phyloP scores from a whole-genome alignment of 192 early-diverging fungal species.

The Backusella mclennaniae region DNA sequence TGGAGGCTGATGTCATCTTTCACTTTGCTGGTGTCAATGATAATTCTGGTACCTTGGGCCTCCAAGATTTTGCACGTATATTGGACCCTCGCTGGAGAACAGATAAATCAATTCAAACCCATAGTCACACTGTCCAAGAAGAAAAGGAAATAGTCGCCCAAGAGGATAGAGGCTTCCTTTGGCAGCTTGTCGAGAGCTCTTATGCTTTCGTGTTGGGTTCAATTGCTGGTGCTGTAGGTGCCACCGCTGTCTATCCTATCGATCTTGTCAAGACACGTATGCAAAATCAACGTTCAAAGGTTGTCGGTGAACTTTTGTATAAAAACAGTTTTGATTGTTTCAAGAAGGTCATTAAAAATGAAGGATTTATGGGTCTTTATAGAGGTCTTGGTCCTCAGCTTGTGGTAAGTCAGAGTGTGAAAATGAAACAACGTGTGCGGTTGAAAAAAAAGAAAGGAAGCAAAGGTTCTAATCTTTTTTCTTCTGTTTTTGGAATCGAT shows the following conservation, averaged over 20 bases:
- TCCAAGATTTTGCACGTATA: slow-evolving; percentile 51
- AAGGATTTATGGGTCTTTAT: slow-evolving; percentile 89
- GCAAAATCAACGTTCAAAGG: slow-evolving; percentile 93
- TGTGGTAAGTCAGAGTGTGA: slow-evolving; percentile 56
- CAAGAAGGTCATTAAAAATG: slow-evolving; percentile 89
- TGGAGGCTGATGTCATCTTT: slow-evolving; percentile 74
- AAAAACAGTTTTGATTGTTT: slow-evolving; percentile 97
- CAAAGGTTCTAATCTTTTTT: not conserved
- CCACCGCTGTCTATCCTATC: slow-evolving; percentile 94
- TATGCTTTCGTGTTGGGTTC: slow-evolving; percentile 75
- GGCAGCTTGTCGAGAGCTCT: slow-evolving; percentile 28
- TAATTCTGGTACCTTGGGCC: slow-evolving; percentile 42
- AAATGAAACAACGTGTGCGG: not conserved
- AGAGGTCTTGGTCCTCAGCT: slow-evolving; percentile 92
- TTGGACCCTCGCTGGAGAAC: slow-evolving; percentile 56
- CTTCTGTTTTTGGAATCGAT: not conserved
- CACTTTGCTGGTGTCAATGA: slow-evolving; percentile 60
- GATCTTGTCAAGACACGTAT: slow-evolving; percentile 98
- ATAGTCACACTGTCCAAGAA: not conserved
- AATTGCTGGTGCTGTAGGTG: slow-evolving; percentile 92
- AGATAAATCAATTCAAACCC: slow-evolving; percentile 9
- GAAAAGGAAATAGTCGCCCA: not conserved
- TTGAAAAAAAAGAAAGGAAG: not conserved
- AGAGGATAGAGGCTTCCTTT: slow-evolving; percentile 28
- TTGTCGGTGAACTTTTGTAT: slow-evolving; percentile 90